Percentiles rank a stretch among this genome's conserved stretches.
Conservation (phyloP, 1,139 yeast genomes). For the Geotrichum carabidarum region DNA sequence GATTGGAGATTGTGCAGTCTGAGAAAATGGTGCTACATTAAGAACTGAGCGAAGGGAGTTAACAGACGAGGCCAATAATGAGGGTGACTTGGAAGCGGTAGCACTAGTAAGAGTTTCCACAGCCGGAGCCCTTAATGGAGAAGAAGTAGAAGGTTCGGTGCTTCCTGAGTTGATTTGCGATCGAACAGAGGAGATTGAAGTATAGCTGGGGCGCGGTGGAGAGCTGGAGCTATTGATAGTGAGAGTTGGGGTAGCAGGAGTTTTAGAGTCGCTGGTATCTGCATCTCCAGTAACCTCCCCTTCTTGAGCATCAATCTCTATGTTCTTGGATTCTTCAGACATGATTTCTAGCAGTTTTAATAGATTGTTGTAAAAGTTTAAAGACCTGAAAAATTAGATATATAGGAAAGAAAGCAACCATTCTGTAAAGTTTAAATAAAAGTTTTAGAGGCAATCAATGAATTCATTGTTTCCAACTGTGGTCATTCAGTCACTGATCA, state of each 20-base stretch:
- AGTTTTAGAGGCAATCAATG: neutral
- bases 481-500: no score
- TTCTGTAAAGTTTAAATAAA: neutral
- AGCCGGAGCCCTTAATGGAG: neutral
- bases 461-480: no score
- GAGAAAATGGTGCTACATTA: neutral
- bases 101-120: constrained; percentile 9
- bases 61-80: neutral
- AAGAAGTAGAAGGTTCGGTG: neutral
- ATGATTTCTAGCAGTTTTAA: no score
- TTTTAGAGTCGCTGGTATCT: neutral
- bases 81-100: neutral
- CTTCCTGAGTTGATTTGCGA: neutral
- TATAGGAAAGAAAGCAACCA: neutral
- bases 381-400: neutral
- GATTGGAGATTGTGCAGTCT: constrained; percentile 4
- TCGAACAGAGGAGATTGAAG: constrained; percentile 11
- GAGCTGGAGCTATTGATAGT: neutral
- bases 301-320: neutral
- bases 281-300: neutral
- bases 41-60: constrained; percentile 3
- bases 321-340: neutral
- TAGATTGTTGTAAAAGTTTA: no score
- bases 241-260: neutral
- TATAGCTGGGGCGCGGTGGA: constrained; percentile 1